Percentiles rank a stretch among this genome's conserved stretches.
Conservation (phyloP, 1,284 basidiomycete genomes). For the Ceratorhiza oryzae-sativae region DNA sequence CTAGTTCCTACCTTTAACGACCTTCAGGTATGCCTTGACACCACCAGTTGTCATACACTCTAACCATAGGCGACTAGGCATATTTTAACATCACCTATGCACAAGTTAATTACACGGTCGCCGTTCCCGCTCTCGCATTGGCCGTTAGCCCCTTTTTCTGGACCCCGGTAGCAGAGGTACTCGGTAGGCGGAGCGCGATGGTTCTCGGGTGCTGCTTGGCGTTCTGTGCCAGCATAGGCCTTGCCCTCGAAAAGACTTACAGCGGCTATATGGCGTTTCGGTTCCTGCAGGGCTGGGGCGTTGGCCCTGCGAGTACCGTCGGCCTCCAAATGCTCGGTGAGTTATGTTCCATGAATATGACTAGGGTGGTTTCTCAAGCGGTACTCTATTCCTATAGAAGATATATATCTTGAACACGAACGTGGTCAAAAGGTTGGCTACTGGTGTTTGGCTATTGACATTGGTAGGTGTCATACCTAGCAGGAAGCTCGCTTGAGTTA, state of each 20-base stretch:
- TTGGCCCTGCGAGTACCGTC: conserved; percentile 44
- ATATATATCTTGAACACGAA: conserved; percentile 44
- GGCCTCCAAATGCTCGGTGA: conserved; percentile 43
- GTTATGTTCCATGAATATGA: not conserved
- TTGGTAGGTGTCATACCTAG: conserved; percentile 29
- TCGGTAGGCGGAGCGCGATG: conserved; percentile 41
- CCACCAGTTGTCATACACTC: not conserved
- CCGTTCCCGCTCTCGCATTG: conserved; percentile 43
- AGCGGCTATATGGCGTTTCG: conserved; percentile 43
- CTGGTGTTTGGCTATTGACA: conserved; percentile 44
- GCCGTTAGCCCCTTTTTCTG: conserved; percentile 44
- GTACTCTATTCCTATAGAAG: conserved; percentile 7
- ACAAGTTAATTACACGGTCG: conserved; percentile 43
- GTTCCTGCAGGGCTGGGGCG: conserved; percentile 45
- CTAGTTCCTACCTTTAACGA: conserved; percentile 41
- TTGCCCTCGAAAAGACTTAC: conserved; percentile 40
- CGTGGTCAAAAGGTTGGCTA: conserved; percentile 44
- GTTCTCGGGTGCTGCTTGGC: conserved; percentile 42
- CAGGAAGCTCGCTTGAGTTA: not conserved
- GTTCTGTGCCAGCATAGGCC: conserved; percentile 40
- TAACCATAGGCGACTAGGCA: conserved; percentile 1
- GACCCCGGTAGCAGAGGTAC: conserved; percentile 43
- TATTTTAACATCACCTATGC: conserved; percentile 40
- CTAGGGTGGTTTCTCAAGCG: not conserved
- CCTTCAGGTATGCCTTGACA: conserved; percentile 35